A percentile compares a stretch with the other conserved stretches of the same genome.
These are phyloP conservation scores for Pleurostoma richardsiae DNA, from an alignment of 2,329 filamentous ascomycete species.

Conservation along the genomic window DNA sequence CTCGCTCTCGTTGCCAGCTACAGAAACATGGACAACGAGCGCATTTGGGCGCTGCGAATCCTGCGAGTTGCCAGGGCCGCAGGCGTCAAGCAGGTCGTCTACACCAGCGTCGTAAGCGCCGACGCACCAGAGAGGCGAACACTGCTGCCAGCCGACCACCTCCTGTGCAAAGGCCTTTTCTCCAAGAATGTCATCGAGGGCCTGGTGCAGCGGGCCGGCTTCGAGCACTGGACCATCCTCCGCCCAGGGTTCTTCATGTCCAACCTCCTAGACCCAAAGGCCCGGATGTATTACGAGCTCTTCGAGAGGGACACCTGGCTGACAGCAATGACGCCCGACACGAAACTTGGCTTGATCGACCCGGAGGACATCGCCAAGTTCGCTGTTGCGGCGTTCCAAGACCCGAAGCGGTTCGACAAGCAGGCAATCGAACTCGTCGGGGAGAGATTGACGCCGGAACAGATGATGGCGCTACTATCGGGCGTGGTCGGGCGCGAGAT, in stretches of 20 bases:
- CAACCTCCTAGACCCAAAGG: constrained; percentile 15
- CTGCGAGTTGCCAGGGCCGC: constrained; percentile 29
- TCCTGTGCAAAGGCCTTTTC: neutral
- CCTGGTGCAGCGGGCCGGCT: neutral
- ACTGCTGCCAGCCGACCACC: neutral
- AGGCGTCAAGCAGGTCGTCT: constrained; percentile 30
- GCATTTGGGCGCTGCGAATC: constrained; percentile 21
- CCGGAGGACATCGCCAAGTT: constrained; percentile 11
- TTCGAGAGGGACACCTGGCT: constrained; percentile 9
- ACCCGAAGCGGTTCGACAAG: constrained; percentile 32
- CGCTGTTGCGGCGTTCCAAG: constrained; percentile 11
- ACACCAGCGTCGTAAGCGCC: constrained; percentile 3
- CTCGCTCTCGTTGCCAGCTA: constrained; percentile 26
- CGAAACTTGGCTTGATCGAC: constrained; percentile 8
- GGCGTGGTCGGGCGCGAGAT: constrained; percentile 27
- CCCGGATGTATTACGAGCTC: constrained; percentile 6
- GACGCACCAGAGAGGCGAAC: neutral
- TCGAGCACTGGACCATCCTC: constrained; percentile 10
- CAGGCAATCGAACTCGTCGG: constrained; percentile 33
- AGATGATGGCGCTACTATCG: constrained; percentile 29
- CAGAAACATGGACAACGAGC: constrained; percentile 20
- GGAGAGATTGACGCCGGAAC: constrained; percentile 28
- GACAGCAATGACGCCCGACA: constrained; percentile 8
- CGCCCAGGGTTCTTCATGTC: constrained; percentile 5
- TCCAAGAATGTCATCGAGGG: constrained; percentile 10